Evolutionary conservation across 2,329 filamentous ascomycete genomes (phyloP), one percentile per base, ranked within the genome.

Genomic region (Aspergillus hortae): DNA sequence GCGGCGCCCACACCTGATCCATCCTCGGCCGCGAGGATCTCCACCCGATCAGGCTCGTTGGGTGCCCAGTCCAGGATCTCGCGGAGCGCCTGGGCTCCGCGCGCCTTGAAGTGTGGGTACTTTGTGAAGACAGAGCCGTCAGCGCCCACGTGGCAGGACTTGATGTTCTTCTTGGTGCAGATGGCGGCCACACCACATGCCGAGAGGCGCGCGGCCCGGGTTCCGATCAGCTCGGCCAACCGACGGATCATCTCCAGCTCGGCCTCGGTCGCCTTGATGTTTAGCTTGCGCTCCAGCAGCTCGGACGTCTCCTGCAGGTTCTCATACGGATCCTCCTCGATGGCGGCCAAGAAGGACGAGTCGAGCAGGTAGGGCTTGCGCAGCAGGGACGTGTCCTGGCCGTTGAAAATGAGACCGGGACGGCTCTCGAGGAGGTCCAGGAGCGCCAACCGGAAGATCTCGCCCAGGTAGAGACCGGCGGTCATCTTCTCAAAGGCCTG

Each of bases 111-210:
- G 76, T 96, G 89, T 11, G 94, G 94, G 76, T 99, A 99, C 73
- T 97, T 97, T 81, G 96, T 96, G 79, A 99, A 99, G 49, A 99
- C 92, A 15, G 90, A 95, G 35, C 94, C 94, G 68, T 99, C 94
- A 47, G 94, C 94, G 64, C 94, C 94, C 40, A 99, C 94, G 72
- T 97, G 94, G 77, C 90, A 95, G 35, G 83, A 81, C 67, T 88
- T 76, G 73, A 92, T 92, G 61, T 84, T 82, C 83, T 96, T 97
- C 86, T 97, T 97, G 77, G 87, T 95, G 82, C 89, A 91, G 67
- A 99, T 96, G 53, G 92, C 94, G 11, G 92, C 91, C 49, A 99
- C 90, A 74, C 94, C 94, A 67, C 94, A 97, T 23, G 92, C 87
- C 14, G 92, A 96, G 48, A 99, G 83, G 56, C 94, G 90, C 44